Conservation (phyloP, 176 grass and related monocot species). For the Eremochloa ophiuroides region DNA sequence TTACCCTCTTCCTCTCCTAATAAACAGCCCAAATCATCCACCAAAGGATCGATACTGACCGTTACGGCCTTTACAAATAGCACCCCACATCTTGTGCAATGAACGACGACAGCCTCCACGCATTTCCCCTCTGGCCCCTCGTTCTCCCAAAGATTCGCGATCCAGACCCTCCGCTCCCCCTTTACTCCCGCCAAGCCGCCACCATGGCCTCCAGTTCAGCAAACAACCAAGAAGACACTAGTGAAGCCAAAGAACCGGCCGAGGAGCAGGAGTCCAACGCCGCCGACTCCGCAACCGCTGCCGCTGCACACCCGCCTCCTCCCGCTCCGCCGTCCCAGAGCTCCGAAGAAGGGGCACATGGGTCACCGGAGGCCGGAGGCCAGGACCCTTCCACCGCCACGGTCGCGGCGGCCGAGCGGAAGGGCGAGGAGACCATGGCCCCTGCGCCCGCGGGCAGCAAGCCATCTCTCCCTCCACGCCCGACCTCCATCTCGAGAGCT, state of each 20-base stretch:
- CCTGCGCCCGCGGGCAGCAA: not conserved
- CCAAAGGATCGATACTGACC: no score
- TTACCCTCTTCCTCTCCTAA: no score
- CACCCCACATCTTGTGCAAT: not conserved
- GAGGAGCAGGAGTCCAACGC: not conserved
- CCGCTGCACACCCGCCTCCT: not conserved
- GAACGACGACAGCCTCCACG: not conserved
- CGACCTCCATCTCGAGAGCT: not conserved
- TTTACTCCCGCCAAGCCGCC: not conserved
- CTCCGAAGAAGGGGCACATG: not conserved
- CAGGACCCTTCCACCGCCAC: not conserved
- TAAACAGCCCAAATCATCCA: no score
- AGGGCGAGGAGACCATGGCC: no score
- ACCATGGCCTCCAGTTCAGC: slow-evolving; percentile 7
- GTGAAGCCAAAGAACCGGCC: not conserved
- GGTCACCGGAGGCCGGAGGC: not conserved
- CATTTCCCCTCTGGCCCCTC: not conserved
- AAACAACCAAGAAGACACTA: no score
- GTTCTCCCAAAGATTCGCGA: not conserved
- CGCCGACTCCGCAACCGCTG: not conserved
- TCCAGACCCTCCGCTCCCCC: not conserved
- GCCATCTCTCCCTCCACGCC: not conserved
- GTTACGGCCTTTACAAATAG: not conserved
- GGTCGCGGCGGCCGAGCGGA: not conserved
- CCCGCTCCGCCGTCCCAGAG: not conserved